Percentiles rank a stretch among this genome's conserved stretches.
Conservation (phyloP, 371 early-diverging fungal species). For the Parasitella parasitica region DNA sequence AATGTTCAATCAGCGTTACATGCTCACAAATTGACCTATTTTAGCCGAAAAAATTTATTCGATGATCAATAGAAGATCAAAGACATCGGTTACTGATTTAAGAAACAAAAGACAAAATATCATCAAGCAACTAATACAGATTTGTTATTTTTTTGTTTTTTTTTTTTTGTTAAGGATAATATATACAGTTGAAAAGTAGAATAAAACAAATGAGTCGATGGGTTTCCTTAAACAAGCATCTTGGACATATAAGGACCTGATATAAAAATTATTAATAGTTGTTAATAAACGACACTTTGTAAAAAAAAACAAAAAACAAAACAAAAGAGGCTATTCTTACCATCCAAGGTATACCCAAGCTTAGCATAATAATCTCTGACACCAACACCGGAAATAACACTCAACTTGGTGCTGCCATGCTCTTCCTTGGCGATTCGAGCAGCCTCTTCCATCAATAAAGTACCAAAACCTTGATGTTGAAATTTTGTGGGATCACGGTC, state of each 20-base stretch:
- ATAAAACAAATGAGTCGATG: conserved; percentile 1
- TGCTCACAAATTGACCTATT: too few species aligned
- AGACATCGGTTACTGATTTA: too few species aligned
- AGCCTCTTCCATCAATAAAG: conserved; percentile 99
- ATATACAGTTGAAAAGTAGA: neutral
- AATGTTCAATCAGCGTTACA: too few species aligned
- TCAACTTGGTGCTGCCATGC: conserved; percentile 94
- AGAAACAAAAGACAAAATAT: too few species aligned
- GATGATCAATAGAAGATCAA: too few species aligned
- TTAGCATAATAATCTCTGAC: conserved; percentile 99
- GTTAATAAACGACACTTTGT: neutral
- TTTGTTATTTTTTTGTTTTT: too few species aligned
- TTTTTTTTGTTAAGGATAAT: neutral
- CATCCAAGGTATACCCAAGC: conserved; percentile 98
- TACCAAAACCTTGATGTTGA: conserved; percentile 99
- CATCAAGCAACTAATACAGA: too few species aligned
- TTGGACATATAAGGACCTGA: conserved; percentile 95
- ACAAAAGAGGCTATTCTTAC: too few species aligned
- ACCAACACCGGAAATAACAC: conserved; percentile 99
- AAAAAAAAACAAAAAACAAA: too few species aligned
- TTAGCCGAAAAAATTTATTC: too few species aligned
- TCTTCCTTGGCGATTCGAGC: conserved; percentile 99
- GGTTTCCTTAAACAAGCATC: conserved; percentile 61
- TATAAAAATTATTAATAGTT: neutral
- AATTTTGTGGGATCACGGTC: conserved; percentile 96